A percentile compares a stretch with the other conserved stretches of the same genome.
Evolutionary conservation across 768 basidiomycete genomes (phyloP).

Genomic region (Podaxis carcinomalis): DNA sequence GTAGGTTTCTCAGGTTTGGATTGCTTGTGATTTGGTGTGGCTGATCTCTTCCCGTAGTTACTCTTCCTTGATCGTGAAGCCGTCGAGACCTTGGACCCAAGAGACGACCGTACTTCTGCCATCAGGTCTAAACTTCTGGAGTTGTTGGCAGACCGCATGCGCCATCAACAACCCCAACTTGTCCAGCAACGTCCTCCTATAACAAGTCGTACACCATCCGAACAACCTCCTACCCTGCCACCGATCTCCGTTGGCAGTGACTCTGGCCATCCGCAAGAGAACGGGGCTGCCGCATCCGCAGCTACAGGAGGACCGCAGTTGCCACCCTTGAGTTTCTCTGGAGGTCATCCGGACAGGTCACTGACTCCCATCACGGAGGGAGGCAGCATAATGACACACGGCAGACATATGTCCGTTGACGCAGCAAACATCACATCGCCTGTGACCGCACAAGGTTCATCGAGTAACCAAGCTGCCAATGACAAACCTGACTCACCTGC

Average conservation of each 20-base stretch:
- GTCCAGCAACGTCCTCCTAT: conserved; percentile 17
- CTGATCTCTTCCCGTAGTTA: conserved; percentile 38
- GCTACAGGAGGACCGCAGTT: conserved; percentile 39
- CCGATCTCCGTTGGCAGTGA: conserved; percentile 25
- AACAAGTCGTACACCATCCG: conserved; percentile 14
- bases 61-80: conserved; percentile 86
- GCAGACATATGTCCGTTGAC: conserved; percentile 21
- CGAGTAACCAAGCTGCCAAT: background rate
- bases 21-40: background rate
- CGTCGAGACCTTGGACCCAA: conserved; percentile 72
- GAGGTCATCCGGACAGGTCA: conserved; percentile 22
- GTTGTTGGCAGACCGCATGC: conserved; percentile 64
- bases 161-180: conserved; percentile 27
- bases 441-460: background rate
- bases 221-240: conserved; percentile 31
- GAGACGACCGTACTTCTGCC: conserved; percentile 71
- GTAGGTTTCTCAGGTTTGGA: conserved; percentile 41
- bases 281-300: background rate
- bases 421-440: conserved; percentile 14
- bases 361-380: conserved; percentile 70
- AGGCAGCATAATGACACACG: conserved; percentile 26
- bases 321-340: conserved; percentile 52
- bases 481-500: background rate
- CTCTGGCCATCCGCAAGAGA: conserved; percentile 13
- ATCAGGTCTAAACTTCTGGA: conserved; percentile 59